phyloP scores from a whole-genome alignment of 2,329 filamentous ascomycete genomes.

The Escovopsis sp. region DNA sequence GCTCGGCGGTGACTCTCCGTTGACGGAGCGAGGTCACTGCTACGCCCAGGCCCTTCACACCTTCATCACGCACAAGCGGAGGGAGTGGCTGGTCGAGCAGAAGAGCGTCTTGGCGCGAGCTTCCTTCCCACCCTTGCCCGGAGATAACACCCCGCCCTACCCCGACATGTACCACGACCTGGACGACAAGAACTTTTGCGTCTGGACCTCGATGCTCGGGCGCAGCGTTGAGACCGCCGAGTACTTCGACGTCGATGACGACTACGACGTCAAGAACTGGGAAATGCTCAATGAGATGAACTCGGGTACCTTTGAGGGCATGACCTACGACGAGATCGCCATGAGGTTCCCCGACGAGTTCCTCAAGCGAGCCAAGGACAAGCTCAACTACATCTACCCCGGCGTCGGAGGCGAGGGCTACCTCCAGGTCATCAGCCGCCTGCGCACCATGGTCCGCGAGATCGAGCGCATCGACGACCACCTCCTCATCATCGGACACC shows the following conservation, averaged over 20 bases:
- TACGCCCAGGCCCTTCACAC: slow-evolving; percentile 68
- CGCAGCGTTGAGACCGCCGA: slow-evolving; percentile 78
- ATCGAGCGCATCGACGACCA: slow-evolving; percentile 96
- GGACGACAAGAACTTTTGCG: slow-evolving; percentile 81
- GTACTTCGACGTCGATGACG: slow-evolving; percentile 79
- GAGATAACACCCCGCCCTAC: slow-evolving; percentile 89
- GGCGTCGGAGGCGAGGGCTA: slow-evolving; percentile 94
- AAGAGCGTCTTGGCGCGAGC: slow-evolving; percentile 61
- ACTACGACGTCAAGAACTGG: slow-evolving; percentile 95
- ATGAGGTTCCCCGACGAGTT: slow-evolving; percentile 70
- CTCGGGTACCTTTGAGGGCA: slow-evolving; percentile 79
- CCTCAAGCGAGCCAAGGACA: slow-evolving; percentile 62
- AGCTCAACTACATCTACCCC: slow-evolving; percentile 92
- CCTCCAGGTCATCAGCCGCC: slow-evolving; percentile 87
- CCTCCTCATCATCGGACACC: slow-evolving; percentile 80
- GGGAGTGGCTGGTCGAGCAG: slow-evolving; percentile 71
- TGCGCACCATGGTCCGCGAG: slow-evolving; percentile 91
- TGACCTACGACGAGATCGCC: slow-evolving; percentile 86
- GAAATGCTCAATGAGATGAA: slow-evolving; percentile 96
- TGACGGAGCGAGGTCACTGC: slow-evolving; percentile 64
- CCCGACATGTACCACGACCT: slow-evolving; percentile 61
- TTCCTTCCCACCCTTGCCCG: slow-evolving; percentile 77
- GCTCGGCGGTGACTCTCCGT: slow-evolving; percentile 77
- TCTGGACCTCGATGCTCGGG: slow-evolving; percentile 96
- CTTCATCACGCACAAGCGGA: slow-evolving; percentile 71